Conservation (phyloP, 805 yeast genomes). For the Candida lessepsii region DNA sequence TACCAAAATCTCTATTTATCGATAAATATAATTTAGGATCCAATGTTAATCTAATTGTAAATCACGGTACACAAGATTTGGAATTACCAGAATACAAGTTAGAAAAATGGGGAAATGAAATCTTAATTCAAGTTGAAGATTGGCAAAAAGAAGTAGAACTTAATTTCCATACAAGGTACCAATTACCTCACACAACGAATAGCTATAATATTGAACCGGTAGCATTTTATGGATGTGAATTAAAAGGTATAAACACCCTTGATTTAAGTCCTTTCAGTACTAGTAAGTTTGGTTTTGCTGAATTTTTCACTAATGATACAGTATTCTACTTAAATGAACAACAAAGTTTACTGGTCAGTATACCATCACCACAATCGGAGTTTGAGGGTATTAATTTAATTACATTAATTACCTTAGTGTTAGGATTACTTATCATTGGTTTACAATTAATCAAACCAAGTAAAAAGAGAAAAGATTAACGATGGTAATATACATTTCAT, state of each 20-base stretch:
- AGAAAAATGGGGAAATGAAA: constrained; percentile 40
- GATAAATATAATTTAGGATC: constrained; percentile 38
- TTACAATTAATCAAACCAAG: constrained; percentile 11
- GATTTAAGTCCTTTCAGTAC: constrained; percentile 38
- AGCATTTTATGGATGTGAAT: constrained; percentile 38
- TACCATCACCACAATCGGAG: constrained; percentile 15
- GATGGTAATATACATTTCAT: constrained; percentile 3
- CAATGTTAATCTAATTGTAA: constrained; percentile 21
- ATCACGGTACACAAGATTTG: constrained; percentile 34
- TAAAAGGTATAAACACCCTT: constrained; percentile 23
- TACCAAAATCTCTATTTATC: constrained; percentile 33
- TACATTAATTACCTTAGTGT: constrained; percentile 11
- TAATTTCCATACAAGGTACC: constrained; percentile 41
- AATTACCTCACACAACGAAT: constrained; percentile 24
- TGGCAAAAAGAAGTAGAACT: constrained; percentile 20
- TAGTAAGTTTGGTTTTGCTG: constrained; percentile 30
- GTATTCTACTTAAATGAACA: constrained; percentile 30
- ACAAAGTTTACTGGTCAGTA: not conserved
- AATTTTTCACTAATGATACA: constrained; percentile 39
- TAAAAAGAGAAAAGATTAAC: constrained; percentile 8
- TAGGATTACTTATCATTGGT: constrained; percentile 13
- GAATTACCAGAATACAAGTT: constrained; percentile 42
- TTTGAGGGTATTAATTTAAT: constrained; percentile 13
- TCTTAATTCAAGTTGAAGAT: constrained; percentile 16
- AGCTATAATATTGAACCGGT: constrained; percentile 11